Base-by-base conservation (phyloP, 2,329 filamentous ascomycete species). In the Pleomassaria siparia region DNA sequence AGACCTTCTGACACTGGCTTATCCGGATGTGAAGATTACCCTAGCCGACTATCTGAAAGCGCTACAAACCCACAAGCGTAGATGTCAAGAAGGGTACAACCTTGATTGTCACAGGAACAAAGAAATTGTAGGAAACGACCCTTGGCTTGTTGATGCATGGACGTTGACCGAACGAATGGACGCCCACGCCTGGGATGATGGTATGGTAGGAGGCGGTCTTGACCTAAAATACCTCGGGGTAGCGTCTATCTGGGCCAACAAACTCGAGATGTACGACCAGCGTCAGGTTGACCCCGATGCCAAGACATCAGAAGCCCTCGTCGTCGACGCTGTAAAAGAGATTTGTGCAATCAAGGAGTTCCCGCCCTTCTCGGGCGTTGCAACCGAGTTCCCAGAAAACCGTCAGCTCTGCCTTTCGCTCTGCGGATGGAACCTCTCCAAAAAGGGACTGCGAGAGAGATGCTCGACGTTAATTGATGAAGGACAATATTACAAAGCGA, bases 91-190 rank as follows among this genome's bases (percentile, higher is more conserved):
- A 60, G 83, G 77, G 13, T 80, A 80, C 51, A 68, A 74, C 6
- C 75, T 85, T 39, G 75, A 91, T 59, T 84, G 83, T 49, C 70
- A 72, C 13, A 79, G 75, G 40, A 94, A 94, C 60, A 80, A 80
- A 51, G 72, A 78, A 5, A 80, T 91, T n/a, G 79, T 88, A 1
- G 75, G 78, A 5, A 87, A 89, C 50, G 85, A 91, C 59, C 82
- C 81, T 24, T 89, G 87, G 82, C 74, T 92, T n/a, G 80, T 84
- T 47, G 86, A 88, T 46, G 74, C 88, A n/a, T 95, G 89, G 89
- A 81, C 83, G 39, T 89, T 88, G 78, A 77, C 91, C 40, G 78
- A 81, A 49, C 83, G 87, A n/a, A 72, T 77, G 54, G 83, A 88
- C 56, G 76, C 80, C 21, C 82, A 84, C 24, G 83, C 85, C 2